Base-by-base conservation (phyloP, 495 filamentous ascomycete genomes). In the Trichocladium uniseriatum region DNA sequence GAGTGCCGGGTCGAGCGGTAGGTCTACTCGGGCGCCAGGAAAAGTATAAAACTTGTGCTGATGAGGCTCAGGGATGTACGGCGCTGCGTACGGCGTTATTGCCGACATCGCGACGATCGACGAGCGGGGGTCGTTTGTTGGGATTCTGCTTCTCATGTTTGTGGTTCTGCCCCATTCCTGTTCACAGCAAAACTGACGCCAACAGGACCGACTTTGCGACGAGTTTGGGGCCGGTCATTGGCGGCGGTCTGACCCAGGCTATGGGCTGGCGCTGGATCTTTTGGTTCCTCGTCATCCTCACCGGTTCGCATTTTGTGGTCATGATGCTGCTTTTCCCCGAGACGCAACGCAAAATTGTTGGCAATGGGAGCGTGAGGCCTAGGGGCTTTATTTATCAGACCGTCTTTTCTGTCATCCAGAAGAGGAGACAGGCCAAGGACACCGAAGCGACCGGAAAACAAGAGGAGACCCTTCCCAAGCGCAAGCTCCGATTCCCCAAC, bases 251-350 rank as follows among this genome's bases (percentile, higher is more conserved):
- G 13, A 65, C 69, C 8, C 67, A 83, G 34, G 81, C 69, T 35
- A 64, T 82, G 1, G 81, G 81, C 2, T 87, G 83, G 84, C 67
- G 80, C 21, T 69, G 67, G 38, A 81, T 84, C 27, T 89, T 87
- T 59, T 85, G 79, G 78, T 83, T 87, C 43, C 62, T 87, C 21
- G 57, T 70, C 37, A 81, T 83, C 18, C 55, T 72, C 10, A 68
- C 66, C 0, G 72, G 64, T 0, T 55, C 69, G 15, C 69, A 70
- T 29, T 60, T 75, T 2, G 36, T 68, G 3, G 18, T 70, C 0
- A 64, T 79, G 45, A 10, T 75, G 15, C 38, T 75, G 24, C 63
- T 72, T 46, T 70, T 79, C 29, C 80, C 80, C 1, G 82, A 84
- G 59, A 86, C 82, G 0, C 74, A 72, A 39, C 71, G 82, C 5